Evolutionary conservation across 257 asterid genomes (phyloP), one percentile per base, ranked within the genome.

Genomic region (Prunella vulgaris): DNA sequence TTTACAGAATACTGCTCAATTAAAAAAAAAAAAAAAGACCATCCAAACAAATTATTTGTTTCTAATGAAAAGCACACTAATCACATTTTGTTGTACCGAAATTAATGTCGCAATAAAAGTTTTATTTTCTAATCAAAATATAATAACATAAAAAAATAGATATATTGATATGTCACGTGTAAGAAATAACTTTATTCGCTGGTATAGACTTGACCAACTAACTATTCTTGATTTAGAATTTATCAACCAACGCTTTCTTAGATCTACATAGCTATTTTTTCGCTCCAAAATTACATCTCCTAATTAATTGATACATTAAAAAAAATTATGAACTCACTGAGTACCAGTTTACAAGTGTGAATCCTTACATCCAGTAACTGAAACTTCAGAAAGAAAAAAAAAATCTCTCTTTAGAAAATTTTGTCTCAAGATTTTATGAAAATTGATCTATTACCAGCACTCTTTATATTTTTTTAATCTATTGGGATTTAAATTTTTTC

Each of bases 231-330:
- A 76, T 53, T 46, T 46, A 33, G 79, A 74, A 73, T 52, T 60
- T n/a, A 69, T 75, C 75, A 68, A 75, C 79, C 22, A 62, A 69
- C 79, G 60, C 58, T 58, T 76, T 70, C 68, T 57, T 35, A 76
- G 80, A 76, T 76, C 80, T 64, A 5, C 22, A n/a, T 22, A 44
- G n/a, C 79, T 57, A 18, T n/a, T 69, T 68, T 69, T 17, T 46
- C 63, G 80, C 58, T 64, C 73, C 70, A 13, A 64, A 42, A 46
- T 57, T 71, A 37, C 54, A 67, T 24, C 22, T 46, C 58, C 5
- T 64, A 53, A 46, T 32, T 30, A 60, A 18, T 60, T 62, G 10
- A 61, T 20, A 38, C 27, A 38, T 27, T 22, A 15, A 10, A 1
- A 10, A 15, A 6, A 40, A 10, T 60, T 30, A 62, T 68, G 8